phyloP scores from a whole-genome alignment of 1,284 basidiomycete species.

The Tilletia indica region DNA sequence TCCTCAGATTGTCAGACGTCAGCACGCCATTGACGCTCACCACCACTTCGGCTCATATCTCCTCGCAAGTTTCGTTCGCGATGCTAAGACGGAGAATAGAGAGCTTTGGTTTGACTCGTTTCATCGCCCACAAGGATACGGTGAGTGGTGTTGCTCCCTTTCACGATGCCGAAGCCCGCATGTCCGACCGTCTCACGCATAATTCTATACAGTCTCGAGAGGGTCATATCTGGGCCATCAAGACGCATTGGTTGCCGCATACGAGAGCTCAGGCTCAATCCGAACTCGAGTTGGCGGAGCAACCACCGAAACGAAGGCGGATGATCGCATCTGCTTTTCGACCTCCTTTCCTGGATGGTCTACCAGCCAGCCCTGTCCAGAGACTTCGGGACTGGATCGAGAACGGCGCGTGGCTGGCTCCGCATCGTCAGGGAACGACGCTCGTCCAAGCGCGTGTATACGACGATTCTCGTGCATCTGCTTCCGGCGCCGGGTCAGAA shows the following conservation, averaged over 20 bases:
- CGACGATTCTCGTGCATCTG: slow-evolving; percentile 1
- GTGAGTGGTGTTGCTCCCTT: slow-evolving; percentile 21
- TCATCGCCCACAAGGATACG: slow-evolving; percentile 50
- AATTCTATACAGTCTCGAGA: neutral
- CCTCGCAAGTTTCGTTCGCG: slow-evolving; percentile 41
- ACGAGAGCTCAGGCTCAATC: neutral
- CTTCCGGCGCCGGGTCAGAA: neutral
- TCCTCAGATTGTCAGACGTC: neutral
- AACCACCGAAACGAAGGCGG: neutral
- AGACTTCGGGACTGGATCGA: slow-evolving; percentile 35
- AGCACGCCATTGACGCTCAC: slow-evolving; percentile 13
- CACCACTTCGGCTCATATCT: slow-evolving; percentile 42
- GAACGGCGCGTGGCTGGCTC: slow-evolving; percentile 12
- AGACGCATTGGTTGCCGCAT: slow-evolving; percentile 6
- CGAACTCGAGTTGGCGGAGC: neutral
- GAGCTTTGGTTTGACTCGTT: slow-evolving; percentile 53
- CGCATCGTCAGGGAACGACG: slow-evolving; percentile 11
- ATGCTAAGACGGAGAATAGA: slow-evolving; percentile 49
- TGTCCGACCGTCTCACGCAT: neutral
- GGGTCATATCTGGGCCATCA: slow-evolving; percentile 1
- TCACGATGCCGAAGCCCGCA: neutral
- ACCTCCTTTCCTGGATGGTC: slow-evolving; percentile 53
- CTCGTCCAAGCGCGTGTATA: slow-evolving; percentile 8
- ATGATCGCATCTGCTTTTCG: slow-evolving; percentile 32
- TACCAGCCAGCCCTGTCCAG: slow-evolving; percentile 44